phyloP scores from a whole-genome alignment of 345 rosid genomes.

The Salix purpurea region DNA sequence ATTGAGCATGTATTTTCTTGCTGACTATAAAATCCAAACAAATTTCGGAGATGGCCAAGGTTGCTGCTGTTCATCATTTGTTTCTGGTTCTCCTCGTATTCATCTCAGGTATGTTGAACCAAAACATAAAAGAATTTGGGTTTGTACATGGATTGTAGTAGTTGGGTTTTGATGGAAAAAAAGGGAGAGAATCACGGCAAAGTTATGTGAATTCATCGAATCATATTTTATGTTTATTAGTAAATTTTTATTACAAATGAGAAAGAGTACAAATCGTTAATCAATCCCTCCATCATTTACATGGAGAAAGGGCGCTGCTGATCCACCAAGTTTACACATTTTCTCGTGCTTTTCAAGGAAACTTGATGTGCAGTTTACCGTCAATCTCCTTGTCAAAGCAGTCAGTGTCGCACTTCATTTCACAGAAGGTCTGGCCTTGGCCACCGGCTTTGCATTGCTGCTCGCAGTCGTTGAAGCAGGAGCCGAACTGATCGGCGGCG shows the following conservation, averaged over 20 bases:
- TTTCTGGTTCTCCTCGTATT: too few species aligned
- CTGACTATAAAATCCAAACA: too few species aligned
- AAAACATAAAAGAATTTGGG: too few species aligned
- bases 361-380: constrained; percentile 13
- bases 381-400: constrained; percentile 19
- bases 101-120: too few species aligned
- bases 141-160: too few species aligned
- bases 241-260: not conserved
- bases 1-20: too few species aligned
- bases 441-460: constrained; percentile 12
- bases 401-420: constrained; percentile 36
- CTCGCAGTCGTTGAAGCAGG: constrained; percentile 16
- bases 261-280: not conserved
- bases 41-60: too few species aligned
- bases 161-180: too few species aligned
- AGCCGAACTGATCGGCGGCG: not conserved
- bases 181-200: too few species aligned
- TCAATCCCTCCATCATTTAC: not conserved
- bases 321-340: not conserved
- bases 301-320: not conserved
- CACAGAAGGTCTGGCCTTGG: constrained; percentile 14
- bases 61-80: too few species aligned
- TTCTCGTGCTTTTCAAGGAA: not conserved
- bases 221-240: too few species aligned
- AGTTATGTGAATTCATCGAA: too few species aligned